Percentiles rank a stretch among this genome's conserved stretches.
Conservation (phyloP, 768 basidiomycete species). For the Pluteus cervinus region DNA sequence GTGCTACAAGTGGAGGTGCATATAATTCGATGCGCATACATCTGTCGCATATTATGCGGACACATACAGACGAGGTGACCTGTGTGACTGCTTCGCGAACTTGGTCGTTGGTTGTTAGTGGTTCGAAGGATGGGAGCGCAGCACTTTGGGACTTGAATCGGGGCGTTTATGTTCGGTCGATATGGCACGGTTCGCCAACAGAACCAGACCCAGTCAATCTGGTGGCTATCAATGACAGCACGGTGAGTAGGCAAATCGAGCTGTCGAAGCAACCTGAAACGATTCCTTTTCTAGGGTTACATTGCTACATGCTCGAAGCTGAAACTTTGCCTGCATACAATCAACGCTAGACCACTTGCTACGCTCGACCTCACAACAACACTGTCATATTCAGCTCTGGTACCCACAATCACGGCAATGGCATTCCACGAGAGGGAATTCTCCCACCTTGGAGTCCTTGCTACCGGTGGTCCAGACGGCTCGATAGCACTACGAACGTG, state of each 20-base stretch:
- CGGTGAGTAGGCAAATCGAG: conserved; percentile 41
- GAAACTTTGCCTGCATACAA: conserved; percentile 73
- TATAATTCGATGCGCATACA: conserved; percentile 17
- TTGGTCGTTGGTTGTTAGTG: conserved; percentile 83
- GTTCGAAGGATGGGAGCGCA: conserved; percentile 81
- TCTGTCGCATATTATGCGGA: conserved; percentile 73
- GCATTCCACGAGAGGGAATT: conserved; percentile 91
- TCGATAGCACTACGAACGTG: conserved; percentile 79
- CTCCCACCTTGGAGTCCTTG: conserved; percentile 70
- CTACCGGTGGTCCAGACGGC: conserved; percentile 72
- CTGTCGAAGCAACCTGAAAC: not conserved
- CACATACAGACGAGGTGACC: conserved; percentile 64
- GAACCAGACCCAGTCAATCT: conserved; percentile 48
- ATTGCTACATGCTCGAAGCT: conserved; percentile 77
- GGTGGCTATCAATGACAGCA: conserved; percentile 80
- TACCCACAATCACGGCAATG: conserved; percentile 62
- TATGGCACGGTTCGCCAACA: conserved; percentile 55
- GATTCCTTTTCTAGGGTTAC: conserved; percentile 53
- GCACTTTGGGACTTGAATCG: conserved; percentile 89
- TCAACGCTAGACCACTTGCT: conserved; percentile 79
- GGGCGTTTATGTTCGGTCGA: conserved; percentile 73
- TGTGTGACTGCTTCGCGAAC: conserved; percentile 69
- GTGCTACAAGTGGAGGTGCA: no score
- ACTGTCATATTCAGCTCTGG: conserved; percentile 35
- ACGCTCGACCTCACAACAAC: conserved; percentile 52